phyloP scores from a whole-genome alignment of 768 basidiomycete genomes.

The Thelephora ganbajun region DNA sequence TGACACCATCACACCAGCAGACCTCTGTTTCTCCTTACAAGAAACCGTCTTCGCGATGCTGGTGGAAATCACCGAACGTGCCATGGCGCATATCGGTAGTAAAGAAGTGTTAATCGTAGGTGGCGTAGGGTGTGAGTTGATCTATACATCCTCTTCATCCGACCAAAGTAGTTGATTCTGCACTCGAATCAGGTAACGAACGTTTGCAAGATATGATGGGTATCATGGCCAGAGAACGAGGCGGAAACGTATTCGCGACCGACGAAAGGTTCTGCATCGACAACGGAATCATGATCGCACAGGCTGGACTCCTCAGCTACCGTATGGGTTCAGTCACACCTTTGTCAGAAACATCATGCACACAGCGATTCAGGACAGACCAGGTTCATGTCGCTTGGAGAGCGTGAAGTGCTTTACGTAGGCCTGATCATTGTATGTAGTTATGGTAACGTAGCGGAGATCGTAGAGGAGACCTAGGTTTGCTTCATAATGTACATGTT shows the following conservation, averaged over 20 bases:
- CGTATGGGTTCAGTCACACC: slow-evolving; percentile 82
- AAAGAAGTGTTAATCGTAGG: slow-evolving; percentile 95
- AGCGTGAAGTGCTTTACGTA: slow-evolving; percentile 19
- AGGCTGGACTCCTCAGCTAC: slow-evolving; percentile 84
- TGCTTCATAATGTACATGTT: too few species aligned
- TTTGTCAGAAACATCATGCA: slow-evolving; percentile 71
- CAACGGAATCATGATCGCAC: slow-evolving; percentile 99
- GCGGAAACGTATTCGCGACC: slow-evolving; percentile 83
- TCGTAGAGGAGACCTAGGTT: too few species aligned
- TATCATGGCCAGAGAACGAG: slow-evolving; percentile 86
- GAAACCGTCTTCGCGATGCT: slow-evolving; percentile 97
- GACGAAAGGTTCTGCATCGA: slow-evolving; percentile 99
- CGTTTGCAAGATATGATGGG: slow-evolving; percentile 98
- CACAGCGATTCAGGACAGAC: slow-evolving; percentile 92
- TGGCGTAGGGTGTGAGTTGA: slow-evolving; percentile 90
- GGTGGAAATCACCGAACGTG: slow-evolving; percentile 96
- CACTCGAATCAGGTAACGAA: slow-evolving; percentile 53
- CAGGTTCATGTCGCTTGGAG: slow-evolving; percentile 90
- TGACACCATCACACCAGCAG: slow-evolving; percentile 84
- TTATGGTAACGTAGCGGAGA: too few species aligned
- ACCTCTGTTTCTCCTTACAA: slow-evolving; percentile 92
- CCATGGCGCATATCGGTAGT: slow-evolving; percentile 97
- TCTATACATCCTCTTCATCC: background rate
- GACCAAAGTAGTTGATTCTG: background rate
- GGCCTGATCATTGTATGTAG: too few species aligned